These are phyloP conservation scores for Podaxis mareebaensis DNA, from an alignment of 768 basidiomycete species.

Conservation along the genomic window DNA sequence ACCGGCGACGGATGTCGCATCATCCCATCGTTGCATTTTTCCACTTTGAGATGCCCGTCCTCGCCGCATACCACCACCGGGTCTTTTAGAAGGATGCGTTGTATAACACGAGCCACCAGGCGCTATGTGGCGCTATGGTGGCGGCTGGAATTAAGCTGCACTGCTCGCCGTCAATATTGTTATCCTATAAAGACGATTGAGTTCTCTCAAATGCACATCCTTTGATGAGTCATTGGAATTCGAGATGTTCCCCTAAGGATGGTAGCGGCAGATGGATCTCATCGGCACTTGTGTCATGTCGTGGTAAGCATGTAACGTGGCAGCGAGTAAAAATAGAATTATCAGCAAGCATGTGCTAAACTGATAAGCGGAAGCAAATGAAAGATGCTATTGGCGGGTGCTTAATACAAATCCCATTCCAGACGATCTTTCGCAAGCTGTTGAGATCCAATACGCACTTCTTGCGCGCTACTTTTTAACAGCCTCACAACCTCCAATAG, in stretches of 20 bases:
- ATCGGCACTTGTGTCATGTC: background rate
- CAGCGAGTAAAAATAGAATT: conserved; percentile 3
- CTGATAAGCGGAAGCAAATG: conserved; percentile 1
- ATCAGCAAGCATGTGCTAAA: conserved; percentile 10
- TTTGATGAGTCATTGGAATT: background rate
- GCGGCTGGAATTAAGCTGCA: too few species aligned
- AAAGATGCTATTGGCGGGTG: background rate
- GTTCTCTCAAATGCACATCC: background rate
- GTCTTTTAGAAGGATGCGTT: too few species aligned
- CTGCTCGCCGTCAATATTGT: too few species aligned
- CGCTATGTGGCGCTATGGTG: too few species aligned
- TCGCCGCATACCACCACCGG: too few species aligned
- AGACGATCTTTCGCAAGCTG: conserved; percentile 10
- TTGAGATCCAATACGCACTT: background rate
- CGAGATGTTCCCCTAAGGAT: background rate
- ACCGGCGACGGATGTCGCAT: too few species aligned
- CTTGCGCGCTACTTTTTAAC: background rate
- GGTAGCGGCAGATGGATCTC: conserved; percentile 4
- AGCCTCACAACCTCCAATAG: background rate
- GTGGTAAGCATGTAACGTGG: background rate
- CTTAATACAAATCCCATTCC: conserved; percentile 2
- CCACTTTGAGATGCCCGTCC: too few species aligned
- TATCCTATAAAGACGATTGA: background rate
- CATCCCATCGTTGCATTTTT: too few species aligned
- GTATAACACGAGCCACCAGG: too few species aligned